Evolutionary conservation across 225 moss, liverwort and hornwort species (phyloP).

Genomic region (Polytrichum formosum): DNA sequence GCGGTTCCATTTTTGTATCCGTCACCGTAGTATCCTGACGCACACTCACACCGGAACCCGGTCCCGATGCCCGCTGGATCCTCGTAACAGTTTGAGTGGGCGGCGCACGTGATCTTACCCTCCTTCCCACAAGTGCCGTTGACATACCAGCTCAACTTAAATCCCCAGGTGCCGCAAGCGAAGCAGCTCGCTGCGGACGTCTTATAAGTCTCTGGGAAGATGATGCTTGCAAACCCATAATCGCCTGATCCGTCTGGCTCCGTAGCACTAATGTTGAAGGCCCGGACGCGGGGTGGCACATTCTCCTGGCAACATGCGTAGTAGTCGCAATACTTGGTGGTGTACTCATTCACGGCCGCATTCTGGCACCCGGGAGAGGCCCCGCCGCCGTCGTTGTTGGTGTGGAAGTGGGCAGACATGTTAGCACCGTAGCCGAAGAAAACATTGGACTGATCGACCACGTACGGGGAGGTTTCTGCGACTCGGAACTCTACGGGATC

Average conservation of each 20-base stretch:
- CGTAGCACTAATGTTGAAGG: neutral
- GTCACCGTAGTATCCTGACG: too few relatives aligned
- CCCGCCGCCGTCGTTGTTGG: neutral
- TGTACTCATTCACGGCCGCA: neutral
- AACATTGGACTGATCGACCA: too few relatives aligned
- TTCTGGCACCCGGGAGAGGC: neutral
- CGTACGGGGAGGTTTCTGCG: too few relatives aligned
- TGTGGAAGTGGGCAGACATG: too few relatives aligned
- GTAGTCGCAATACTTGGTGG: neutral
- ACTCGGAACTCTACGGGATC: too few relatives aligned
- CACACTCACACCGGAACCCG: too few relatives aligned
- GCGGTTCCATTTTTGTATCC: too few relatives aligned
- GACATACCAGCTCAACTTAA: neutral
- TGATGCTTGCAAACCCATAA: neutral
- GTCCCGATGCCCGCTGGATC: too few relatives aligned
- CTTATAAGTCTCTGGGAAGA: neutral
- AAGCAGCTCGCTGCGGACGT: neutral
- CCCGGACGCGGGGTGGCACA: neutral
- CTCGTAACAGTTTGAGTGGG: too few relatives aligned
- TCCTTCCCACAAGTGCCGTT: too few relatives aligned
- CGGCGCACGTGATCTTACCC: too few relatives aligned
- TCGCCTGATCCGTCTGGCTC: neutral
- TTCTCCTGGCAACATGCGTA: neutral
- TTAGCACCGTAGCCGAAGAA: too few relatives aligned
- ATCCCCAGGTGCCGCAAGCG: neutral